Base-by-base conservation (phyloP, 1,284 basidiomycete genomes). In the Microbotryum scabiosae region DNA sequence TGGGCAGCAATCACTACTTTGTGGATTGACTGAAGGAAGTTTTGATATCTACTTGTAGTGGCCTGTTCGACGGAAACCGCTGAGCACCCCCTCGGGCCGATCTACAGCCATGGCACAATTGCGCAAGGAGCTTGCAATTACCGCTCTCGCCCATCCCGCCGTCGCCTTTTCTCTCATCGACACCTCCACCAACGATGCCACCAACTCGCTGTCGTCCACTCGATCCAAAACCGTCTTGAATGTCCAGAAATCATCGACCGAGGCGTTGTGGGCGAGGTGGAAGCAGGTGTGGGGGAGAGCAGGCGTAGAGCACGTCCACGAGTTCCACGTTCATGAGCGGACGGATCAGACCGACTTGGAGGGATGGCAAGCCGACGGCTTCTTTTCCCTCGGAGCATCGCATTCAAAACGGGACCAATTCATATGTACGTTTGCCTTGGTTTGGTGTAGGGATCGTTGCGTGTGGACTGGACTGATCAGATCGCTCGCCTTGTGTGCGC, bases 111-210 rank as follows among this genome's bases (percentile, higher is more conserved):
- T 87, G 41, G 82, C 86, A 44, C 74, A 82, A 12, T 81, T 91
- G 63, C 83, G 82, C 61, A 82, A 80, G 68, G 84, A 87, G 61
- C 73, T 93, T 25, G 86, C 90, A 74, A 74, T 78, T 5, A 82
- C 85, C 60, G 84, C 87, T 0, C 77, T 94, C 12, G 79, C 87
- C 5, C 87, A 84, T 62, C 85, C 87, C 0, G 63, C 77, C 8
- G 82, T 90, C 14, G 74, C 80, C 1, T 91, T 92, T 73, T 80
- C 81, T 0, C 69, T 94, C 10, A 83, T 85, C 72, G 82, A 86
- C 70, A 75, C 58, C n/a, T 41, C 36, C 12, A 41, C 36, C 36
- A 49, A 55, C 25, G 21, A 30, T n/a, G n/a, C n/a, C 16, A 47
- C 56, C 1, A 41, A 49, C 6, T 44, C 43, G 1, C 20, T 45